These are phyloP conservation scores for Trifolium dubium DNA, from an alignment of 306 rosid genomes.

Conservation along the genomic window DNA sequence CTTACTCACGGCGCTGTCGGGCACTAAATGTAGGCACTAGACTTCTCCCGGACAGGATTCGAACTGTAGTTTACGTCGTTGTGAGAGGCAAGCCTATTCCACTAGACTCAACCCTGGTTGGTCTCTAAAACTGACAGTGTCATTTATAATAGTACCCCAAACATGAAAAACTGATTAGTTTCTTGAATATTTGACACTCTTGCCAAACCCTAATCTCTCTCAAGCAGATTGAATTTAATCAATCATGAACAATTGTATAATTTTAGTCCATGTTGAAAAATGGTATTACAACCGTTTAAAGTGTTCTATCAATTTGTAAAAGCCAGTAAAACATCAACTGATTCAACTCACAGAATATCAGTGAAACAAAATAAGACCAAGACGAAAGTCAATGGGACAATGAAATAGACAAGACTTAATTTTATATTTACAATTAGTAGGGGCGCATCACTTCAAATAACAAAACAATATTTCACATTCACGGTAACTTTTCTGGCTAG, in stretches of 20 bases:
- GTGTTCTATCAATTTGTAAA: conserved; percentile 1
- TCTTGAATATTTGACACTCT: neutral
- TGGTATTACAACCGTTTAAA: neutral
- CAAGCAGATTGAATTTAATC: conserved; percentile 1
- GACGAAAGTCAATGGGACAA: neutral
- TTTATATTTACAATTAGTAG: neutral
- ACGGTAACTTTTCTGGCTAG: neutral
- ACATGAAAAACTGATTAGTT: neutral
- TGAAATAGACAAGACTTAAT: neutral
- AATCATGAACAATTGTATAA: neutral
- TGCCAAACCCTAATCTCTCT: neutral
- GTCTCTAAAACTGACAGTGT: neutral
- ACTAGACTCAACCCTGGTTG: too few relatives aligned
- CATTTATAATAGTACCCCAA: conserved; percentile 5
- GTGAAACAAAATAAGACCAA: conserved; percentile 8
- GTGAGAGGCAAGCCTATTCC: too few relatives aligned
- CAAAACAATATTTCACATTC: conserved; percentile 9
- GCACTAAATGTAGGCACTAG: too few relatives aligned
- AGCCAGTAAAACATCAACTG: neutral
- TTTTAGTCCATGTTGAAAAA: neutral
- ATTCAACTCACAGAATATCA: neutral
- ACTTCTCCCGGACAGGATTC: too few relatives aligned
- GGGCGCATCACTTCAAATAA: neutral
- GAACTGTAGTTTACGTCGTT: too few relatives aligned
- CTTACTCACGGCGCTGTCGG: too few relatives aligned